These are phyloP conservation scores for Helianthus tuberosus DNA, from an alignment of 129 eudicot species.

Conservation along the genomic window DNA sequence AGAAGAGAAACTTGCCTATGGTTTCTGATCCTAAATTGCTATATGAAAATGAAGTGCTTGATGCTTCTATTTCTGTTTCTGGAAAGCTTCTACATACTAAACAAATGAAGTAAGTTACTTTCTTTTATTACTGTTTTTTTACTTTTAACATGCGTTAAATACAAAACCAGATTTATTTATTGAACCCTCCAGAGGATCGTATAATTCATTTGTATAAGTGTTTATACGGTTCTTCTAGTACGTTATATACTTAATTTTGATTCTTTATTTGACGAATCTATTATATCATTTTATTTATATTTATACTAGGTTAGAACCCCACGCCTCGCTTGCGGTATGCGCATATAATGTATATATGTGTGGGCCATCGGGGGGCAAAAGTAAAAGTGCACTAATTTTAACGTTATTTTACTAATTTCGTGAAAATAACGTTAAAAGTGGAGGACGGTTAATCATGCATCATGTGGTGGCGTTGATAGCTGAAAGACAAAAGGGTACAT, in stretches of 20 bases:
- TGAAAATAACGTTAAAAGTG: no score
- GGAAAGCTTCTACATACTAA: conserved; percentile 82
- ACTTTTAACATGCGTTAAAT: not conserved
- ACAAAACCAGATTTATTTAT: not conserved
- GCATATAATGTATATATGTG: no score
- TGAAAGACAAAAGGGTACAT: no score
- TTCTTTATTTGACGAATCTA: not conserved
- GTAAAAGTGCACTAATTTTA: no score
- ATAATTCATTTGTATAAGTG: not conserved
- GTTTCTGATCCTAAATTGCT: conserved; percentile 56
- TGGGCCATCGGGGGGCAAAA: no score
- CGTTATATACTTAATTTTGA: not conserved
- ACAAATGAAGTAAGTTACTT: conserved; percentile 53
- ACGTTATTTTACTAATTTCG: no score
- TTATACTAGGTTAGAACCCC: no score
- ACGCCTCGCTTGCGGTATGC: no score
- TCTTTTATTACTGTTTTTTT: no score
- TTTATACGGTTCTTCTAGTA: no score
- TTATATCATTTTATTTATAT: not conserved
- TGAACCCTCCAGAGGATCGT: not conserved
- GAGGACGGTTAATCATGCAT: no score
- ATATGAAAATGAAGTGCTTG: conserved; percentile 79
- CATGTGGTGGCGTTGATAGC: no score
- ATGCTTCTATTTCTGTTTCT: conserved; percentile 71
- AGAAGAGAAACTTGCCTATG: conserved; percentile 70